Conservation (phyloP, 1,284 basidiomycete genomes). For the Ustilago esculenta region DNA sequence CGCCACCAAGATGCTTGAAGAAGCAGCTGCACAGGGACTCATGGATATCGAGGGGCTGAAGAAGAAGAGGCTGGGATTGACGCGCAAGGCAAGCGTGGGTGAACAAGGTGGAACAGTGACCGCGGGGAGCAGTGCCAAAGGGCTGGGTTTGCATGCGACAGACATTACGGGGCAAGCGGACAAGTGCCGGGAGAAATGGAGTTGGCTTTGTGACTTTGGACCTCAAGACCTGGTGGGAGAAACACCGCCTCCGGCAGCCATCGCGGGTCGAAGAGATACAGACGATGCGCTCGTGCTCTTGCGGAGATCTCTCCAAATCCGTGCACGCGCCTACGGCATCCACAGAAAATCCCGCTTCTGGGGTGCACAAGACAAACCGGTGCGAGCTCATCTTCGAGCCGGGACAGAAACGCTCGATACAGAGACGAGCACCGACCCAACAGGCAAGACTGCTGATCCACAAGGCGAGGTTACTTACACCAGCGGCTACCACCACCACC, state of each 20-base stretch:
- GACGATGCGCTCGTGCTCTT: slow-evolving; percentile 31
- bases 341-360: slow-evolving; percentile 29
- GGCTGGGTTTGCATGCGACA: background rate
- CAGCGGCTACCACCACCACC: slow-evolving; percentile 16
- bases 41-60: slow-evolving; percentile 14
- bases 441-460: background rate
- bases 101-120: background rate
- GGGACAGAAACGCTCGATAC: slow-evolving; percentile 1
- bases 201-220: slow-evolving; percentile 36
- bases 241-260: slow-evolving; percentile 55
- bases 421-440: slow-evolving; percentile 20
- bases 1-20: slow-evolving; percentile 28
- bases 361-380: slow-evolving; percentile 29
- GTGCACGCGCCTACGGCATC: slow-evolving; percentile 32
- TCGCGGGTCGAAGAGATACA: slow-evolving; percentile 56
- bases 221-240: slow-evolving; percentile 49
- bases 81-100: background rate
- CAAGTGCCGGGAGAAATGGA: slow-evolving; percentile 30
- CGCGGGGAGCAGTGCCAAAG: background rate
- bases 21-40: slow-evolving; percentile 32
- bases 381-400: slow-evolving; percentile 12
- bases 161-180: slow-evolving; percentile 19
- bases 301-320: slow-evolving; percentile 27
- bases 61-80: slow-evolving; percentile 8
- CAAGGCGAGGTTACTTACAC: background rate